Conservation (phyloP, 1,284 basidiomycete genomes). For the Cutaneotrichosporon daszewskae region DNA sequence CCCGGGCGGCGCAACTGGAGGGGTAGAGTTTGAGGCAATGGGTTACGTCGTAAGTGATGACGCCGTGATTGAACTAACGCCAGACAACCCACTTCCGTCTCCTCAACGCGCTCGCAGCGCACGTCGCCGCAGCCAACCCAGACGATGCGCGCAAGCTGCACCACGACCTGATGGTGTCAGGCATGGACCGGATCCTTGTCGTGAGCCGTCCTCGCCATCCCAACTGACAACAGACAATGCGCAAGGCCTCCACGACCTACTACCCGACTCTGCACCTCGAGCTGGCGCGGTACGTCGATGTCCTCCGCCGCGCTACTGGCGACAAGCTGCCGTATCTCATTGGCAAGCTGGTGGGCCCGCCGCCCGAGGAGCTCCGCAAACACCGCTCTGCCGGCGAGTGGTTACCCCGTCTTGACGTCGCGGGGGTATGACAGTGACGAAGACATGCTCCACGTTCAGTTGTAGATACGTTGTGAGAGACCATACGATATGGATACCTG, state of each 20-base stretch:
- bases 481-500: no score
- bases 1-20: constrained; percentile 95
- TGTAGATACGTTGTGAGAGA: constrained; percentile 6
- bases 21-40: constrained; percentile 97
- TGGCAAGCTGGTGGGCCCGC: constrained; percentile 40
- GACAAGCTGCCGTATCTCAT: constrained; percentile 41
- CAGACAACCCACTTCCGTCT: constrained; percentile 80
- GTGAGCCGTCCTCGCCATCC: constrained; percentile 27
- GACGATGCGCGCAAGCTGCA: constrained; percentile 70
- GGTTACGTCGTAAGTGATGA: constrained; percentile 67
- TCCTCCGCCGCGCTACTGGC: constrained; percentile 47
- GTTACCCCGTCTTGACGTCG: constrained; percentile 5
- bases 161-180: constrained; percentile 74
- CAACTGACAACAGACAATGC: constrained; percentile 60
- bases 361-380: constrained; percentile 31
- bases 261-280: constrained; percentile 90
- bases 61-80: not conserved
- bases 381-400: constrained; percentile 13
- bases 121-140: constrained; percentile 59
- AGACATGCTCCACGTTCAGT: not conserved
- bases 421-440: not conserved
- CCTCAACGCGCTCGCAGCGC: constrained; percentile 66
- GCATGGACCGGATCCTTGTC: constrained; percentile 59
- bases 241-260: constrained; percentile 86
- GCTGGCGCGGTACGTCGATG: constrained; percentile 71